Conservation (phyloP, 208 protist species). For the Trypanosoma scelopori region DNA sequence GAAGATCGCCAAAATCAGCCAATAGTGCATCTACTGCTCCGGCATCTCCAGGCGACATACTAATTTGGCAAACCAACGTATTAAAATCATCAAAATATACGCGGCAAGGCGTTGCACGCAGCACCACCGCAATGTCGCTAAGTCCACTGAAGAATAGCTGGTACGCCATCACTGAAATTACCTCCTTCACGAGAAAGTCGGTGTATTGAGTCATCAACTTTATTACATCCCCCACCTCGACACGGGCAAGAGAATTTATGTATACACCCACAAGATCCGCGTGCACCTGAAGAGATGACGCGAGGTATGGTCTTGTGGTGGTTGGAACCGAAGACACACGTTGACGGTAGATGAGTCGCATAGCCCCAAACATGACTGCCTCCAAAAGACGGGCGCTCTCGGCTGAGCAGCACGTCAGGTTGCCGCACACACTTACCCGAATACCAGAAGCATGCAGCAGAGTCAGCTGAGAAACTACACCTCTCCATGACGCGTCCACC, state of each 20-base stretch:
- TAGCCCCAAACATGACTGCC: constrained; percentile 24
- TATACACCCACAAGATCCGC: constrained; percentile 26
- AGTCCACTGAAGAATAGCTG: constrained; percentile 61
- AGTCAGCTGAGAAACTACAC: not conserved
- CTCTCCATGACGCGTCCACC: constrained; percentile 1
- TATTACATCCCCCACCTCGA: constrained; percentile 22
- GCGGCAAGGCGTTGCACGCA: constrained; percentile 21
- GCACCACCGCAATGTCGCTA: constrained; percentile 44
- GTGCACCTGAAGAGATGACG: constrained; percentile 48
- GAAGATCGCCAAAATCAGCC: constrained; percentile 15
- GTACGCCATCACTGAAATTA: constrained; percentile 47
- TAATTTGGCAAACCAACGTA: constrained; percentile 9
- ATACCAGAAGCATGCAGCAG: constrained; percentile 4
- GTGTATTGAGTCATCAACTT: constrained; percentile 16
- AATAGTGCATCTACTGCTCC: not conserved
- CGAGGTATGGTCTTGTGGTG: constrained; percentile 33
- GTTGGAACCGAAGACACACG: constrained; percentile 21
- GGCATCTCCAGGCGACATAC: constrained; percentile 9
- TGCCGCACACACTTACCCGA: not conserved
- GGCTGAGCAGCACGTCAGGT: constrained; percentile 15
- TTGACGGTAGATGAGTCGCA: constrained; percentile 17
- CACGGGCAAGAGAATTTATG: constrained; percentile 21
- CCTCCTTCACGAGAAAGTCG: constrained; percentile 36
- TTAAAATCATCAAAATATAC: constrained; percentile 15
- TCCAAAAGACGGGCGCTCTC: constrained; percentile 18